Evolutionary conservation across 2,329 filamentous ascomycete genomes (phyloP), one percentile per base, ranked within the genome.

Genomic region (Diaporthe humulicola): DNA sequence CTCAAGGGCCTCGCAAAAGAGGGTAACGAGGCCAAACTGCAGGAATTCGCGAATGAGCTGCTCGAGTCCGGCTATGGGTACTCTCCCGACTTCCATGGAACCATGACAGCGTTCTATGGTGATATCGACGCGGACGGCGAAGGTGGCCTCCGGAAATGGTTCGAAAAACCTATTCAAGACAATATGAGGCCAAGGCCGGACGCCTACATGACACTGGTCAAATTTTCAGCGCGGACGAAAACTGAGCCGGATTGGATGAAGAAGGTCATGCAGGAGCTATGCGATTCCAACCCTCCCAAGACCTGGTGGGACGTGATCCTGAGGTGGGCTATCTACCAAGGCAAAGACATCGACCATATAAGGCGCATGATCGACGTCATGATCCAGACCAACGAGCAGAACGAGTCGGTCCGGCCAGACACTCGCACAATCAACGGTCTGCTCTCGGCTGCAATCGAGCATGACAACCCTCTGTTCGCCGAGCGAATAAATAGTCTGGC

Each of bases 401-500:
- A 88, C 73, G 81, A 86, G 73, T 84, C 85, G 22, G 78, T 88
- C 4, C 83, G 86, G 9, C 91, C 95, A 0, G 92, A 94, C 72
- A 92, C 92, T 9, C 84, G 88, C 4, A 95, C 93, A 8, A 91
- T 98, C 79, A 98, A 98, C 80, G 85, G 87, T 8, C 87, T 98
- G 36, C 88, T 98, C 25, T 89, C 90, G 71, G 91, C 92, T 74
- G 94, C 95, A 14, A 92, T 93, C 77, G 89, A 90, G n/a, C 88
- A 89, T 72, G 87, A 92, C 15, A 92, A 97, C 78, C 88, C 91
- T 0, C 91, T 94, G 78, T 86, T 94, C 60, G 94, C 94, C 7
- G 92, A 96, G 80, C 89, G 94, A 17, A 93, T 96, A 76, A 87
- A 95, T 61, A 85, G 89, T 1, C 84, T 98, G 15, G 92, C 92